Percentiles rank a stretch among this genome's conserved stretches.
Conservation (phyloP, 2,329 filamentous ascomycete species). For the Aspergillus japonicus region DNA sequence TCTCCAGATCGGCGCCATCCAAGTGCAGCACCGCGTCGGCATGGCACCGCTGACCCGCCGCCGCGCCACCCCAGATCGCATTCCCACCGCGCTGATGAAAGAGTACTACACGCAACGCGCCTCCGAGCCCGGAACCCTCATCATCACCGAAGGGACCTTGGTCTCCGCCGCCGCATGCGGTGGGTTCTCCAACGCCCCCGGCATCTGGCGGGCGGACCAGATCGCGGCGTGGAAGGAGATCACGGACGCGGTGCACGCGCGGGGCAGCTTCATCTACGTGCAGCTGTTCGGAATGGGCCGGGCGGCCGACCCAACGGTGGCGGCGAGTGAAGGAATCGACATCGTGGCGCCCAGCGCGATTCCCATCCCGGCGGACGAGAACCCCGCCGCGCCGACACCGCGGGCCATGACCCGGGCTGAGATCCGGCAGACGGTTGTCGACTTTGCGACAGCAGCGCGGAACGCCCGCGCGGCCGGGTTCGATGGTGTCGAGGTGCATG, state of each 20-base stretch:
- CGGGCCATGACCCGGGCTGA: slow-evolving; percentile 34
- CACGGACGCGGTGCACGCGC: slow-evolving; percentile 32
- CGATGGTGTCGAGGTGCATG: slow-evolving; percentile 49
- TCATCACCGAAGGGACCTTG: not conserved
- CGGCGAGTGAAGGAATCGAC: not conserved
- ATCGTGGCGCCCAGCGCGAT: not conserved
- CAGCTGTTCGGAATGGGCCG: not conserved
- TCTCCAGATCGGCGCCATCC: slow-evolving; percentile 38
- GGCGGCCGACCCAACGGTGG: not conserved
- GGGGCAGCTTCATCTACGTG: slow-evolving; percentile 15
- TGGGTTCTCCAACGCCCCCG: slow-evolving; percentile 31
- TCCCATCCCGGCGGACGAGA: slow-evolving; percentile 17
- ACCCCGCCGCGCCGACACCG: not conserved
- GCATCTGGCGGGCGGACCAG: slow-evolving; percentile 31
- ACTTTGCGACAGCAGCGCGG: slow-evolving; percentile 43
- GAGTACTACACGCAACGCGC: slow-evolving; percentile 1
- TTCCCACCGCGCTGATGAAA: slow-evolving; percentile 36
- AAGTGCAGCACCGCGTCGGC: slow-evolving; percentile 45
- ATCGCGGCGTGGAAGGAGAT: slow-evolving; percentile 35
- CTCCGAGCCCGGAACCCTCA: not conserved
- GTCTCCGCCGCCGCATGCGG: slow-evolving; percentile 14
- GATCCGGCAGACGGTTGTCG: slow-evolving; percentile 39
- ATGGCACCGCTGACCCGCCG: slow-evolving; percentile 57
- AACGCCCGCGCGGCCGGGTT: slow-evolving; percentile 55
- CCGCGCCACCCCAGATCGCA: slow-evolving; percentile 48